A percentile compares a stretch with the other conserved stretches of the same genome.
phyloP scores from a whole-genome alignment of 495 filamentous ascomycete species.

The Penicillium cosmopolitanum region DNA sequence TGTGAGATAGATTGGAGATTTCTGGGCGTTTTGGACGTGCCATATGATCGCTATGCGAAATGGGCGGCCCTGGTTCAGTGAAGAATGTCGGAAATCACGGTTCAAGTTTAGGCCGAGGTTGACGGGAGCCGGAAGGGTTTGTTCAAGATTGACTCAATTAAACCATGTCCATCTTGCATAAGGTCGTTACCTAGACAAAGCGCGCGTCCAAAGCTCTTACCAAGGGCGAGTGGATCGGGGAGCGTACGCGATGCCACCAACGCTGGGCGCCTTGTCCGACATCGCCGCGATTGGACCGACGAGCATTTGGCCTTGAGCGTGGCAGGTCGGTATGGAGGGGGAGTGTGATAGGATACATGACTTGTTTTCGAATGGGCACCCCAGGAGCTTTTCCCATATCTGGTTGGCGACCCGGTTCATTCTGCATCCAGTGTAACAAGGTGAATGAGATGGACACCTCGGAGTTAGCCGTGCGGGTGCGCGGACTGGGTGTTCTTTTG shows the following conservation, averaged over 20 bases:
- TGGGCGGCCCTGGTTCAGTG: background rate
- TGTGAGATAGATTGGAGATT: background rate
- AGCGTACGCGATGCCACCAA: conserved; percentile 1
- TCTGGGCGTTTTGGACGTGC: background rate
- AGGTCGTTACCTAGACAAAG: background rate
- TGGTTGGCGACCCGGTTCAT: conserved; percentile 27
- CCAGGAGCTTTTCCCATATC: conserved; percentile 25
- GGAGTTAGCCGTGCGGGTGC: conserved; percentile 5
- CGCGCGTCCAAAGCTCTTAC: background rate
- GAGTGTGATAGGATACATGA: background rate
- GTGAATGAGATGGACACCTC: conserved; percentile 7
- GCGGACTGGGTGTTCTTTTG: background rate
- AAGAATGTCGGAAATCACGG: background rate
- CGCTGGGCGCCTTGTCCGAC: conserved; percentile 31
- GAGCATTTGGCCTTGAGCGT: background rate
- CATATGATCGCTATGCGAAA: background rate
- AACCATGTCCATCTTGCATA: conserved; percentile 16
- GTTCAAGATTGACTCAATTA: conserved; percentile 6
- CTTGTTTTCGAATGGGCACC: conserved; percentile 14
- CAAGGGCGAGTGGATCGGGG: background rate
- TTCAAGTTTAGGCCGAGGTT: background rate
- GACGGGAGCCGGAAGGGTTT: background rate
- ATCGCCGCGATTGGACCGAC: conserved; percentile 5
- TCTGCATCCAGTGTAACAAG: conserved; percentile 30
- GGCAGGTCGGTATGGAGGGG: background rate